Evolutionary conservation across 495 filamentous ascomycete genomes (phyloP), one percentile per base, ranked within the genome.

Genomic region (Aspergillus incahuasiensis): DNA sequence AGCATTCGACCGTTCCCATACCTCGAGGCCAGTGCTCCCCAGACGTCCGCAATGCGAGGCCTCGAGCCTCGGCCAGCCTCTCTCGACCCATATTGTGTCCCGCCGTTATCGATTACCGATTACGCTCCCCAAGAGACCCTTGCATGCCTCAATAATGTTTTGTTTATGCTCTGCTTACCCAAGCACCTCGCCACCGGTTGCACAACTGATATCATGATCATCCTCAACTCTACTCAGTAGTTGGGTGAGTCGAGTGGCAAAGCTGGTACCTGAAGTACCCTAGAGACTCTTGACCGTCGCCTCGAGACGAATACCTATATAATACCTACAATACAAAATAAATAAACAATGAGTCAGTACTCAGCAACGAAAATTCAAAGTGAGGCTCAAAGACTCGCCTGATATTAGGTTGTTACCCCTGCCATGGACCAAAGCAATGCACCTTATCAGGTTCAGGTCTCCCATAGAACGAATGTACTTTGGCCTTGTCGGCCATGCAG

Each of bases 131-230:
- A n/a, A n/a, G n/a, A n/a, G n/a, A n/a, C n/a, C 61, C 61, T 63
- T 63, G 55, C 61, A 60, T 58, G 61, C 61, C 34, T 48, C 41
- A 57, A 48, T 52, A 40, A 57, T 59, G 56, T 46, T 42, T 42
- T 40, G 15, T 40, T 58, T 51, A 58, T 54, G 46, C 35, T 39
- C n/a, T 48, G 44, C 34, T 48, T 20, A 50, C 34, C 38, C 48
- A 50, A 40, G 32, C 30, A 40, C n/a, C 24, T 50, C 34, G 48
- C 48, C 48, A 50, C 48, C 22, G 15, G 25, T 28, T 40, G 48
- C 48, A 50, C 48, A 40, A 50, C 24, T 38, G 1, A 6, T 16
- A 30, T 39, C 32, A 24, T 38, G 32, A 9, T 35, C 13, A 35
- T 35, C 32, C 6, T 35, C 5, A 35, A 6, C 48, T 0, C n/a